phyloP scores from a whole-genome alignment of 805 yeast species.

The Ogataea dorogensis region DNA sequence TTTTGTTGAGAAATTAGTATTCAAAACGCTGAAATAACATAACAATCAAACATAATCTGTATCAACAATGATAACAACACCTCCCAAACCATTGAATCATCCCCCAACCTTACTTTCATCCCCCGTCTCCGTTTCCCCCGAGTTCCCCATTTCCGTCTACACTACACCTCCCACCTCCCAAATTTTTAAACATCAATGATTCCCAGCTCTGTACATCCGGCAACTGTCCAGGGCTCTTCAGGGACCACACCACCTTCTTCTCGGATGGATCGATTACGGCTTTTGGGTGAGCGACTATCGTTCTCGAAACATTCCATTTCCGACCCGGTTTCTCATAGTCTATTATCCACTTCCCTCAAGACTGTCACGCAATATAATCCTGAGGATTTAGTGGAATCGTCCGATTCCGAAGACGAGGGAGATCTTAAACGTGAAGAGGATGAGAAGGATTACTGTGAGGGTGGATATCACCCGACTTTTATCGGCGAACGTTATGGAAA shows the following conservation, averaged over 20 bases:
- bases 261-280: slow-evolving; percentile 19
- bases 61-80: no score
- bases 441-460: slow-evolving; percentile 50
- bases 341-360: slow-evolving; percentile 24
- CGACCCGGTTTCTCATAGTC: slow-evolving; percentile 18
- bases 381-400: slow-evolving; percentile 28
- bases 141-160: no score
- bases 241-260: slow-evolving; percentile 11
- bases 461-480: slow-evolving; percentile 65
- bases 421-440: slow-evolving; percentile 46
- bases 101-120: no score
- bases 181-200: neutral
- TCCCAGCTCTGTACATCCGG: neutral
- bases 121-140: no score
- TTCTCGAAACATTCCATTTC: slow-evolving; percentile 28
- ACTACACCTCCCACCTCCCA: no score
- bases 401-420: slow-evolving; percentile 26
- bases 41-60: no score
- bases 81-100: no score
- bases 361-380: slow-evolving; percentile 19
- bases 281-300: slow-evolving; percentile 28
- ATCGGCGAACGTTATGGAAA: slow-evolving; percentile 54
- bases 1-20: no score
- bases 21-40: no score
- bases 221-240: neutral